Percentiles rank a stretch among this genome's conserved stretches.
phyloP scores from a whole-genome alignment of 371 early-diverging fungal genomes.

The Mortierella sp. region DNA sequence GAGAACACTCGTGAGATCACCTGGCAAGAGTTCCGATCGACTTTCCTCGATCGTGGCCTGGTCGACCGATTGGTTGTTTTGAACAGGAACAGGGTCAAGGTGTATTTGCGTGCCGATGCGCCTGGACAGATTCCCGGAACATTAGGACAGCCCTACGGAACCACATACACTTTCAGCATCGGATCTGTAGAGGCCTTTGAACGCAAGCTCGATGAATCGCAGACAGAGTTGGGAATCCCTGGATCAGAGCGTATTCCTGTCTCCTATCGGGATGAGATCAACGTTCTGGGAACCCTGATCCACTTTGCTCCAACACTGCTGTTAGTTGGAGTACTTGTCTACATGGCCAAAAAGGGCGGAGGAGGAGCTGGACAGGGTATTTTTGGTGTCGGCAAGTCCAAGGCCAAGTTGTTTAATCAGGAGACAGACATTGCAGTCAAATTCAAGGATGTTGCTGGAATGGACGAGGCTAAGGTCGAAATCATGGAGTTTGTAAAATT shows the following conservation, averaged over 20 bases:
- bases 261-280: conserved; percentile 84
- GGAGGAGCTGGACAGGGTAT: conserved; percentile 85
- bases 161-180: conserved; percentile 83
- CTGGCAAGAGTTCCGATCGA: conserved; percentile 92
- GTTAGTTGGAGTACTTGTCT: conserved; percentile 88
- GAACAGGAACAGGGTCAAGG: conserved; percentile 86
- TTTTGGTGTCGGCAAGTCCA: conserved; percentile 96
- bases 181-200: conserved; percentile 97
- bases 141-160: conserved; percentile 48
- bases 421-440: conserved; percentile 95
- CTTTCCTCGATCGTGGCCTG: conserved; percentile 90
- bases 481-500: conserved; percentile 99
- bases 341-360: conserved; percentile 85
- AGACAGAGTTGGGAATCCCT: conserved; percentile 91
- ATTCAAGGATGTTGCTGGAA: conserved; percentile 99
- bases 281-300: conserved; percentile 74
- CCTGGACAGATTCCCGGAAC: conserved; percentile 59
- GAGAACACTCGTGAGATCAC: conserved; percentile 80
- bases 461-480: conserved; percentile 99
- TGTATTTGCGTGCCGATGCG: conserved; percentile 81
- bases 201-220: conserved; percentile 89
- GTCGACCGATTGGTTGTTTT: conserved; percentile 91
- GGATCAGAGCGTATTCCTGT: conserved; percentile 91
- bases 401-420: conserved; percentile 96
- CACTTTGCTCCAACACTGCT: conserved; percentile 95